Evolutionary conservation across 164 flowering plant species (phyloP).

Genomic region (Liquidambar formosana): DNA sequence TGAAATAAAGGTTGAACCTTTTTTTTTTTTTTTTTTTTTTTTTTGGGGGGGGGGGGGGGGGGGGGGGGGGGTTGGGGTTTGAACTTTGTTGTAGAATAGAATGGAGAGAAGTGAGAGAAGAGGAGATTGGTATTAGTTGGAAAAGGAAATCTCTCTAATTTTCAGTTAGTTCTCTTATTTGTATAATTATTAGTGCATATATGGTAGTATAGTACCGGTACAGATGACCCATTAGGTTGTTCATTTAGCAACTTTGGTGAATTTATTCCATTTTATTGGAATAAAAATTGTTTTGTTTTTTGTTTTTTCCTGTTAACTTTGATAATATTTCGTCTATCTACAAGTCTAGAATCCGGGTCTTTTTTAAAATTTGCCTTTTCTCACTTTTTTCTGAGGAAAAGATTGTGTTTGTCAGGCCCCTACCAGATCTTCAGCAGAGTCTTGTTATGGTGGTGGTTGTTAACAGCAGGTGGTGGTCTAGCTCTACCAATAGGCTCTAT

Average conservation of each 20-base stretch:
- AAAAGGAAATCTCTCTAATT: conserved; percentile 22
- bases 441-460: not conserved
- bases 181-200: conserved; percentile 18
- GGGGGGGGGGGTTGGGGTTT: too few species aligned
- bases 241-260: not conserved
- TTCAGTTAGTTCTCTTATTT: conserved; percentile 11
- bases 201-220: conserved; percentile 9
- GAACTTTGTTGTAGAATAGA: not conserved
- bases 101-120: conserved; percentile 8
- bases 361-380: not conserved
- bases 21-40: too few species aligned
- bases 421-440: conserved; percentile 2
- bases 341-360: not conserved
- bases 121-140: conserved; percentile 15
- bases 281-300: not conserved
- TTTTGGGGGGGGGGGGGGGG: too few species aligned
- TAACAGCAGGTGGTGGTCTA: not conserved
- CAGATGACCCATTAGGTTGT: conserved; percentile 4
- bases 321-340: too few species aligned
- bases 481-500: too few species aligned
- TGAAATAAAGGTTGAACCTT: too few species aligned
- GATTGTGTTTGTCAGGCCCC: conserved; percentile 4
- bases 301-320: too few species aligned
- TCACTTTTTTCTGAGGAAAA: conserved; percentile 2
- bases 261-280: not conserved